These are phyloP conservation scores for Glaciozyma antarctica DNA, from an alignment of 768 basidiomycete genomes.

Conservation along the genomic window DNA sequence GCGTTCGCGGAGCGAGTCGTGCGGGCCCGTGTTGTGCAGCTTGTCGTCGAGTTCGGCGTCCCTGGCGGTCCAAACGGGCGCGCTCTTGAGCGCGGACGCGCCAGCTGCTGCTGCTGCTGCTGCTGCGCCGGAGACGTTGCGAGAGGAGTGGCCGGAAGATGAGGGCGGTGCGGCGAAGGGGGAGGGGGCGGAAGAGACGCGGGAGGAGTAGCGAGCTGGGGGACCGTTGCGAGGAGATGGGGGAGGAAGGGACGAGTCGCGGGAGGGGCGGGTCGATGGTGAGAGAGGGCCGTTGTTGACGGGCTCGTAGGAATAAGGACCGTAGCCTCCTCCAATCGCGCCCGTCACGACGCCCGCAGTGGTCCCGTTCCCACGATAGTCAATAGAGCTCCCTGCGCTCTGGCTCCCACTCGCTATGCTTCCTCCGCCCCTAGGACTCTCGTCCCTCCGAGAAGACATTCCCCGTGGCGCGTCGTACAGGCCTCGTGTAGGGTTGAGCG, in stretches of 20 bases:
- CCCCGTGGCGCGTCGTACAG: constrained; percentile 55
- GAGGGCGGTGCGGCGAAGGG: constrained; percentile 17
- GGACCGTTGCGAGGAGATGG: background rate
- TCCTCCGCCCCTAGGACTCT: constrained; percentile 3
- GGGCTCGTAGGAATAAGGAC: constrained; percentile 16
- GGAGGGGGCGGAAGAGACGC: constrained; percentile 2
- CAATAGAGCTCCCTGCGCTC: background rate
- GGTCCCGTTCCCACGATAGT: background rate
- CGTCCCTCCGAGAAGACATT: constrained; percentile 50
- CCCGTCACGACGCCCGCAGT: constrained; percentile 4
- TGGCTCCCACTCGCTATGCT: background rate
- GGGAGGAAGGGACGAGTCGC: background rate
- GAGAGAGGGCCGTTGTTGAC: too few relatives aligned
- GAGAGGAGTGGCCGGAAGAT: background rate
- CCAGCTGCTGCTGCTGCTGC: background rate
- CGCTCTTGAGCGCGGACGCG: background rate
- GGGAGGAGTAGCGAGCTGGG: constrained; percentile 8
- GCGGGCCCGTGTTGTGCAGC: constrained; percentile 57
- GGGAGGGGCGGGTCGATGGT: background rate
- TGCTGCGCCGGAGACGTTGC: background rate
- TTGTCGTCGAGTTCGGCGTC: constrained; percentile 84
- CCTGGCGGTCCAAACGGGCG: constrained; percentile 39
- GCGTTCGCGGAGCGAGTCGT: constrained; percentile 7
- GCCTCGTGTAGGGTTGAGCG: background rate
- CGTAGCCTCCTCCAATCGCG: constrained; percentile 19